Conservation (phyloP, 805 yeast species). For the Pichia californica region DNA sequence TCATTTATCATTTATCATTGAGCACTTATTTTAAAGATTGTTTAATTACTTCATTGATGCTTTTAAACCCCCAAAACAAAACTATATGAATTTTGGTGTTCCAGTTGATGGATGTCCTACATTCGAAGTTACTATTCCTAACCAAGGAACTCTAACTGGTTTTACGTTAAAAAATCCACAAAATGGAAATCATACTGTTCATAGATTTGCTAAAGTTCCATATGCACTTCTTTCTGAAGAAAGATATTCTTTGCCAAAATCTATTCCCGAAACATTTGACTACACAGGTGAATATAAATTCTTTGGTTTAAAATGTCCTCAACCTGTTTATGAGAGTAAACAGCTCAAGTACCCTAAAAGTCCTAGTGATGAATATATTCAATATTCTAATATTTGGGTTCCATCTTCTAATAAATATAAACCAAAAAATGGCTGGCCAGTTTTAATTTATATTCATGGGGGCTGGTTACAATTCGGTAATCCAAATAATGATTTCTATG, state of each 20-base stretch:
- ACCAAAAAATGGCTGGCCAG: slow-evolving; percentile 39
- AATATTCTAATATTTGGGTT: slow-evolving; percentile 33
- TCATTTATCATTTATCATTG: too few species aligned
- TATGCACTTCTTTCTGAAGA: slow-evolving; percentile 26
- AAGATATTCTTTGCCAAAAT: slow-evolving; percentile 27
- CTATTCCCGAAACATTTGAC: slow-evolving; percentile 30
- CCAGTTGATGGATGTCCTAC: too few species aligned
- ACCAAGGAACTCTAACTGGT: slow-evolving; percentile 27
- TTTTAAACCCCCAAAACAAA: too few species aligned
- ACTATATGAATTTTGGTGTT: too few species aligned
- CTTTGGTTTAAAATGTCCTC: slow-evolving; percentile 33
- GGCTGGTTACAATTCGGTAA: slow-evolving; percentile 36
- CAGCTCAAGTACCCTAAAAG: slow-evolving; percentile 19
- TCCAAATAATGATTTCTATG: slow-evolving; percentile 23
- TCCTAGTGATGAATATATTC: slow-evolving; percentile 31
- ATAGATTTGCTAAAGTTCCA: slow-evolving; percentile 30
- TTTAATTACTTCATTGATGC: too few species aligned
- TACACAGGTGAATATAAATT: slow-evolving; percentile 34
- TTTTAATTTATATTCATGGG: slow-evolving; percentile 36
- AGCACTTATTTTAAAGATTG: too few species aligned
- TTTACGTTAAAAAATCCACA: slow-evolving; percentile 14
- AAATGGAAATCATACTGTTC: slow-evolving; percentile 17
- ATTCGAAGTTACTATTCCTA: slow-evolving; percentile 14
- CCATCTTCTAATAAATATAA: slow-evolving; percentile 28
- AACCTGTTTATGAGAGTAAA: slow-evolving; percentile 30